Evolutionary conservation across 192 early-diverging fungal genomes (phyloP).

Genomic region (Kickxella alabastrina): DNA sequence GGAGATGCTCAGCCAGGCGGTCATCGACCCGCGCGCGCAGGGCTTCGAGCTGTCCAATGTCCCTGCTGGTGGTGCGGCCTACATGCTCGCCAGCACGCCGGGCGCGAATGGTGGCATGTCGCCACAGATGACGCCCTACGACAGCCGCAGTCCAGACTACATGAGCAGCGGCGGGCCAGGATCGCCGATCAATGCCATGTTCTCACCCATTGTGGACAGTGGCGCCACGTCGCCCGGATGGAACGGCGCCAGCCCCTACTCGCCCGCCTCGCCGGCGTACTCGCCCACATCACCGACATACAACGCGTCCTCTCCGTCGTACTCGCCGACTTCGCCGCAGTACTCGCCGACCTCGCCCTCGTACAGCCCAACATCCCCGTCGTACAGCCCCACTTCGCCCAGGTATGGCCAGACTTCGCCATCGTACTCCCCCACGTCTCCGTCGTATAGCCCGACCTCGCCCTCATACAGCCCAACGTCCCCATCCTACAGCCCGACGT

Average conservation of each 20-base stretch:
- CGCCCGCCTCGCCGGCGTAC: slow-evolving; percentile 57
- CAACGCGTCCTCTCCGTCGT: slow-evolving; percentile 65
- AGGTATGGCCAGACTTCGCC: neutral
- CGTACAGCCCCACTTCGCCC: slow-evolving; percentile 65
- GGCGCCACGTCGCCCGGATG: slow-evolving; percentile 62
- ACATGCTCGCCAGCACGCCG: slow-evolving; percentile 52
- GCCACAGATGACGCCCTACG: slow-evolving; percentile 79
- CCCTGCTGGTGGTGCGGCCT: slow-evolving; percentile 51
- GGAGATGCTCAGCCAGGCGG: slow-evolving; percentile 77
- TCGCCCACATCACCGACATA: slow-evolving; percentile 75
- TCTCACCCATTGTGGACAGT: slow-evolving; percentile 79
- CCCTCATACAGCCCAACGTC: slow-evolving; percentile 62
- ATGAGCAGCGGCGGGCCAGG: slow-evolving; percentile 56
- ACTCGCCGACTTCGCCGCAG: slow-evolving; percentile 61
- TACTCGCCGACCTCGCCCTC: slow-evolving; percentile 65
- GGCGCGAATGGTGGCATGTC: slow-evolving; percentile 62
- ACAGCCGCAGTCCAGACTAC: slow-evolving; percentile 65
- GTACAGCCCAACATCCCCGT: slow-evolving; percentile 64
- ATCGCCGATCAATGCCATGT: slow-evolving; percentile 72
- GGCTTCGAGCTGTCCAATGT: slow-evolving; percentile 54
- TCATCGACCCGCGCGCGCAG: slow-evolving; percentile 54
- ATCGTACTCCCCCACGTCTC: slow-evolving; percentile 62
- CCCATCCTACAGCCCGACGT: slow-evolving; percentile 60
- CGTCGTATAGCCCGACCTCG: slow-evolving; percentile 59
- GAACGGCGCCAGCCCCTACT: slow-evolving; percentile 57